Base-by-base conservation (phyloP, 306 rosid genomes). In the Erythrophleum fordii region DNA sequence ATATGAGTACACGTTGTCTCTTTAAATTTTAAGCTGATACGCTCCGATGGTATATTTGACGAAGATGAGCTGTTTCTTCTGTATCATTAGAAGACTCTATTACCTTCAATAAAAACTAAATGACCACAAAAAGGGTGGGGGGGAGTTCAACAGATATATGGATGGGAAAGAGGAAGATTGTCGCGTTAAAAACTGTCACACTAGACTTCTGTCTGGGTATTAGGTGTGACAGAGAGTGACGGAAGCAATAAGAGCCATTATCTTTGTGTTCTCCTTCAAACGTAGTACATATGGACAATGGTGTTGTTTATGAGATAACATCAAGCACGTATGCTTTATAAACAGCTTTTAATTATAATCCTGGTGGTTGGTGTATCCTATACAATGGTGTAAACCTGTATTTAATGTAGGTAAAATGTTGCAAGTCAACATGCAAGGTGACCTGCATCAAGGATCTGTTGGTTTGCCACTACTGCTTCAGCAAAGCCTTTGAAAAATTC, bases 401-500 rank as follows among this genome's bases (percentile, higher is more conserved):
- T 69, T 82, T 70, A 44, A 25, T 59, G 18, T 53, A 94, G 98
- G 95, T 92, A 44, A 94, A 94, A 88, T 94, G 97, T 87, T 87
- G 95, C 89, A 94, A 94, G 84, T 85, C 95, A 48, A 89, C 92
- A n/a, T 94, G 98, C 97, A 84, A 79, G 72, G 90, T 89, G 82
- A 90, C 97, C 41, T 80, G 88, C 73, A 86, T 92, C 86, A 94
- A 87, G 80, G 91, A 94, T 83, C 95, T 94, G 77, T 78, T 90
- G 85, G 84, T 88, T 75, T 94, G 97, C 82, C 92, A 92, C 58
- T 85, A 90, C 84, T 94, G 98, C 87, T 92, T 94, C 1, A 74
- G 88, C 80, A 92, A 92, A 88, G 97, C 98, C 62, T 94, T 90
- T 44, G 95, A 94, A 76, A 94, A 90, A 83, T 94, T 90, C 91